Evolutionary conservation across 2,329 filamentous ascomycete species (phyloP), one percentile per base, ranked within the genome.

Genomic region (Penicillium sp.): DNA sequence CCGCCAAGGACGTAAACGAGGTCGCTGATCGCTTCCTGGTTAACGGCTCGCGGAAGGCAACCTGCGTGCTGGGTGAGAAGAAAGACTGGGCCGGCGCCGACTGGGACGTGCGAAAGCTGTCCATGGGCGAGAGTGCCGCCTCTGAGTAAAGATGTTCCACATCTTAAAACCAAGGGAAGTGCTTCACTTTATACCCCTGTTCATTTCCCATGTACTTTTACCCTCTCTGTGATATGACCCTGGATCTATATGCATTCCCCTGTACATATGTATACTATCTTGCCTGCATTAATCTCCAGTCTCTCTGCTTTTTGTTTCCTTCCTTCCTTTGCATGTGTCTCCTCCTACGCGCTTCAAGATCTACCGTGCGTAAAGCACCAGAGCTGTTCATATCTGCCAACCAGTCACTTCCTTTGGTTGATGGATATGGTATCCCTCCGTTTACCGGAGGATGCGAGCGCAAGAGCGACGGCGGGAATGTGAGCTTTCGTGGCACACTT

Each of bases 11-110:
- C 58, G 86, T 98, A 8, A 83, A 84, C 51, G 77, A 84, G 34
- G 90, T 84, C 10, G 93, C 93, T 0, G 84, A 95, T 59, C 80
- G 82, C 59, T 95, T 89, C 65, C 74, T 95, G 11, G 84, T 94
- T 23, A 80, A 88, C 37, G 76, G 77, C 16, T 79, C 77, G 45
- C 72, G 76, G 29, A 69, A 81, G 51, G 82, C 83, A 47, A 80
- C 81, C 43, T 74, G 85, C 18, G 85, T 97, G 52, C 75, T 98
- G 3, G 91, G 91, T 29, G 85, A 91, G 73, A 86, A 84, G 72
- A 87, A 87, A 66, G 77, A 84, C 9, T 95, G 87, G 84, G 80
- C 85, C 16, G 66, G 71, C 27, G 63, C 67, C 22, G 83, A 88
- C 56, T 97, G 91, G 91, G 78, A 80, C 43, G 74, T 89, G 22